Conservation (phyloP, 352 stramenopile genomes). For the Peronospora farinosa region DNA sequence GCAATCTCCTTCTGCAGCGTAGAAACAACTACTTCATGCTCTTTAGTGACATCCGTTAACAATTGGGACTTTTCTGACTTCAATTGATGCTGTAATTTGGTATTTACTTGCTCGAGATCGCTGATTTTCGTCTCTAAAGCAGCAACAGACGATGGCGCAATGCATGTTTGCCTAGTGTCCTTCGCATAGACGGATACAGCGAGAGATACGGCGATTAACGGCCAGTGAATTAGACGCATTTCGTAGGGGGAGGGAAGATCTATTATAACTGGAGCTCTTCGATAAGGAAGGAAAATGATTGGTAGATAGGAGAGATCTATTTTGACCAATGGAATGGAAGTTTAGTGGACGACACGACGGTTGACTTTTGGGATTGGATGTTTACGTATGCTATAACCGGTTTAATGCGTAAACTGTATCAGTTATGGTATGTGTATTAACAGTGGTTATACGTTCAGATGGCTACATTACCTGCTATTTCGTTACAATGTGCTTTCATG, state of each 20-base stretch:
- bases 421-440: too few relatives aligned
- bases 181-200: conserved; percentile 28
- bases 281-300: conserved; percentile 14
- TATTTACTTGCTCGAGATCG: conserved; percentile 35
- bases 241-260: neutral
- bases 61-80: conserved; percentile 35
- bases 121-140: conserved; percentile 44
- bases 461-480: conserved; percentile 52
- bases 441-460: too few relatives aligned
- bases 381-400: too few relatives aligned
- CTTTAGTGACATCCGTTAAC: conserved; percentile 28
- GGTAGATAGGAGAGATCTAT: neutral
- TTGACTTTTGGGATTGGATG: too few relatives aligned
- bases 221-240: conserved; percentile 35
- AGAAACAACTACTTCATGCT: conserved; percentile 29
- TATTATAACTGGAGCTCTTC: conserved; percentile 15
- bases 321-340: conserved; percentile 11
- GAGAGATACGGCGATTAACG: conserved; percentile 32
- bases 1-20: conserved; percentile 27
- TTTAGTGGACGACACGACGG: too few relatives aligned
- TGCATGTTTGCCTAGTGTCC: conserved; percentile 16
- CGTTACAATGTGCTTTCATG: too few relatives aligned
- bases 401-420: too few relatives aligned
- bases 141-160: conserved; percentile 35
- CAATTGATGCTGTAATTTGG: conserved; percentile 35